These are phyloP conservation scores for Glutinoglossum americanum DNA, from an alignment of 495 filamentous ascomycete species.

Conservation along the genomic window DNA sequence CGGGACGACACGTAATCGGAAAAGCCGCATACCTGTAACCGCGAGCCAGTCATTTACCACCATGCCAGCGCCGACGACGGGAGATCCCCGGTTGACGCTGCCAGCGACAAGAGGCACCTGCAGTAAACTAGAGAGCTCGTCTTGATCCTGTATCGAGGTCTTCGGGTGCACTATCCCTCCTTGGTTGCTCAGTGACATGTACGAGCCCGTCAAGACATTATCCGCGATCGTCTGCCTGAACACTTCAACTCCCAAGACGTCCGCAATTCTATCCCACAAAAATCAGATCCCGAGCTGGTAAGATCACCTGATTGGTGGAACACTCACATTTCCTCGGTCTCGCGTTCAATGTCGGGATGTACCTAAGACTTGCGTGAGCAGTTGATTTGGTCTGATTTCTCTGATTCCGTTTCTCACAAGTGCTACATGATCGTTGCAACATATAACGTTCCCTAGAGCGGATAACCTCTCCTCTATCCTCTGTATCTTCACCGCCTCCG, in stretches of 20 bases:
- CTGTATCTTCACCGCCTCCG: slow-evolving; percentile 75
- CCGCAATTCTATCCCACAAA: slow-evolving; percentile 37
- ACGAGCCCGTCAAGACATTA: slow-evolving; percentile 85
- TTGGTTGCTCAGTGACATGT: slow-evolving; percentile 91
- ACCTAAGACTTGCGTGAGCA: neutral
- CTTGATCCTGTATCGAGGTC: slow-evolving; percentile 89
- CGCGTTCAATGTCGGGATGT: slow-evolving; percentile 6
- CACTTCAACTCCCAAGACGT: slow-evolving; percentile 91
- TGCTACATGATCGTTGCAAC: slow-evolving; percentile 87
- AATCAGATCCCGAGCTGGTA: neutral
- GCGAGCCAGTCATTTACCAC: slow-evolving; percentile 99
- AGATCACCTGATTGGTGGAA: neutral
- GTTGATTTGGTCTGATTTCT: slow-evolving; percentile 11
- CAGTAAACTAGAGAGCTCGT: slow-evolving; percentile 80
- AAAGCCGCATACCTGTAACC: slow-evolving; percentile 34
- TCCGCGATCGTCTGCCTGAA: slow-evolving; percentile 95
- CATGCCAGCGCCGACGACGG: slow-evolving; percentile 94
- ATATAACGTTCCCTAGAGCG: slow-evolving; percentile 92
- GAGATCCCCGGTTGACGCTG: slow-evolving; percentile 72
- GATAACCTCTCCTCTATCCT: slow-evolving; percentile 94
- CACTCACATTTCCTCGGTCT: slow-evolving; percentile 61
- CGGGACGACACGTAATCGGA: too few species aligned
- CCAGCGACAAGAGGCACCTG: slow-evolving; percentile 93
- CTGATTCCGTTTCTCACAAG: slow-evolving; percentile 68
- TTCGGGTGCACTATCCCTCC: slow-evolving; percentile 95